These are phyloP conservation scores for Chrysosporium queenslandicum DNA, from an alignment of 2,329 filamentous ascomycete genomes.

Conservation along the genomic window DNA sequence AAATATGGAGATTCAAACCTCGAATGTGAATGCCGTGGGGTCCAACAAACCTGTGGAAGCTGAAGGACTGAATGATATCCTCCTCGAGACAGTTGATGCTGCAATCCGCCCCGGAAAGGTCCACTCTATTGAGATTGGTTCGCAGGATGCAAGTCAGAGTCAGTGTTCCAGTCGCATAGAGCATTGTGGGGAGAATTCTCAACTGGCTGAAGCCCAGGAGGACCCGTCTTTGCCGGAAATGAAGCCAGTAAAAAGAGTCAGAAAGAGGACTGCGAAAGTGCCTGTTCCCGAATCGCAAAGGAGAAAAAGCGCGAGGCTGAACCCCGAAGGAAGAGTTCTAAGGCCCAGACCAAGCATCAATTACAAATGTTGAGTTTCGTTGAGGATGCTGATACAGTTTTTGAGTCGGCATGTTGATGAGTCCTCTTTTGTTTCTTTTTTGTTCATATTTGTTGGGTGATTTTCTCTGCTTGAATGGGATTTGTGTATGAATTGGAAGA, in stretches of 20 bases:
- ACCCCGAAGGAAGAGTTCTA: conserved; percentile 2
- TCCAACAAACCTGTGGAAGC: background rate
- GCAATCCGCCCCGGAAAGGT: no score
- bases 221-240: background rate
- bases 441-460: background rate
- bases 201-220: background rate
- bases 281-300: background rate
- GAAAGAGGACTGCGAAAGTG: background rate
- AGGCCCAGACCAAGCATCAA: background rate
- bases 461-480: no score
- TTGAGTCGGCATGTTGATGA: background rate
- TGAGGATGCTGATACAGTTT: background rate
- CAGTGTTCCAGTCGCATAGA: background rate
- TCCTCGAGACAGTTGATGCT: background rate
- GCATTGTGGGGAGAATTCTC: background rate
- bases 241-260: background rate
- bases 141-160: background rate
- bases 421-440: background rate
- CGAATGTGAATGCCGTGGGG: background rate
- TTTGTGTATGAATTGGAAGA: no score
- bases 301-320: conserved; percentile 10
- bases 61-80: background rate
- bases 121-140: background rate
- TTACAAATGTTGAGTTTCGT: conserved; percentile 9
- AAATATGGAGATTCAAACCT: background rate